Evolutionary conservation across 1,284 basidiomycete genomes (phyloP), one percentile per base, ranked within the genome.

Genomic region (Puccinia coronata): DNA sequence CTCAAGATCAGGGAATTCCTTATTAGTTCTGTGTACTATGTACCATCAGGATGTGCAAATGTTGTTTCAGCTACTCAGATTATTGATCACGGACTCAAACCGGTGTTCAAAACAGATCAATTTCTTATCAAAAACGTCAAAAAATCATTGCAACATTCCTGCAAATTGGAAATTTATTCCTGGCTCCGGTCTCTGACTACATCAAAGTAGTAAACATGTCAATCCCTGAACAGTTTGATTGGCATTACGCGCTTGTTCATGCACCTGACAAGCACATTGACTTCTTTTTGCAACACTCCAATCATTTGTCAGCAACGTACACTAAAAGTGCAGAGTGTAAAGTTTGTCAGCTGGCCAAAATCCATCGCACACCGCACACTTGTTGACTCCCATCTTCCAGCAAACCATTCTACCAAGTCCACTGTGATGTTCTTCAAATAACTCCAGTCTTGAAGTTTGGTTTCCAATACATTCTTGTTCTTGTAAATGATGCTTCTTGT

Each of bases 241-340:
- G 71, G 71, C 49, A 73, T 23, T 55, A 31, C 18, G 31, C 51
- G 3, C 51, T 73, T 36, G 71, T 49, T n/a, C 71, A 57, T 57
- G 28, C 71, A 1, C 57, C 51, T 4, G 31, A 73, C 23, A 25
- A 36, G 25, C 41, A 73, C n/a, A 25, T 73, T 28, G 49, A 55
- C 2, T 51, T 28, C 4, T 57, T 73, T n/a, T n/a, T 9, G n/a
- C n/a, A n/a, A n/a, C 23, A 36, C 31, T 3, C 67, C 28, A 70
- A 70, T 34, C 1, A 70, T 23, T 4, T 49, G 0, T 70, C 25
- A 41, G 16, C 2, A 2, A 8, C 67, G 18, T 51, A 16, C 4
- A 51, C 25, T 4, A 6, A 47, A 2, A 49, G 11, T 31, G 25
- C 11, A 43, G 20, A 36, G 5, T 70, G 67, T 34, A 1, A 49